Base-by-base conservation (phyloP, 2,329 filamentous ascomycete genomes). In the Clonostachys rosea region DNA sequence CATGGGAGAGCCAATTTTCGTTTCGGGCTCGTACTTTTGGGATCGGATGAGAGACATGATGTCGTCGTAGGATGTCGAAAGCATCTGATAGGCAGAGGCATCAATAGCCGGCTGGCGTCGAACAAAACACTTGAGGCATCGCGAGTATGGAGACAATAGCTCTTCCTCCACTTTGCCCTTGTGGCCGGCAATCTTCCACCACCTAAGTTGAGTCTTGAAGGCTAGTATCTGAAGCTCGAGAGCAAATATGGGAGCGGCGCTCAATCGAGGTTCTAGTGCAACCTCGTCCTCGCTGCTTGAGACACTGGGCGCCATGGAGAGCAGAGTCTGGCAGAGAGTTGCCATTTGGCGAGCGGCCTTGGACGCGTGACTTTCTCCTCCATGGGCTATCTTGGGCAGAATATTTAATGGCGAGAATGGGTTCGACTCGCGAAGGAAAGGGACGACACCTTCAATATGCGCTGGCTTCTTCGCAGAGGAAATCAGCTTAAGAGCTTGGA, bases 261-360 rank as follows among this genome's bases (percentile, higher is more conserved):
- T 80, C 8, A 82, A 62, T 24, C 75, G 71, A 9, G 71, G 64
- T 49, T 85, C 78, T 5, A 65, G 57, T 1, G 81, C 81, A 2
- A 71, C 53, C 5, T 63, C 63, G 56, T 91, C 87, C 39, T 84
- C 79, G 10, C 79, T 76, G 43, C 71, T 69, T 3, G 85, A 81
- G n/a, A 86, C 70, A 55, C 80, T 86, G 2, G 87, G 86, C 30
- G 83, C 79, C 2, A 91, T 65, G 1, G 81, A 78, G 2, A 91
- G 67, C 0, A 91, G 67, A 4, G 74, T 73, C 53, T 87, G 83
- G 0, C 84, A 82, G 2, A 90, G 59, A 0, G 73, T 75, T 44
- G 89, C 85, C 16, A 91, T 67, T 51, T 89, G 85, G 4, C 80
- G 81, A 10, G 79, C 73, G 16, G 75, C 70, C 58, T 87, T 90